These are phyloP conservation scores for Adansonia madagascariensis DNA, from an alignment of 441 rosid species.

Conservation along the genomic window DNA sequence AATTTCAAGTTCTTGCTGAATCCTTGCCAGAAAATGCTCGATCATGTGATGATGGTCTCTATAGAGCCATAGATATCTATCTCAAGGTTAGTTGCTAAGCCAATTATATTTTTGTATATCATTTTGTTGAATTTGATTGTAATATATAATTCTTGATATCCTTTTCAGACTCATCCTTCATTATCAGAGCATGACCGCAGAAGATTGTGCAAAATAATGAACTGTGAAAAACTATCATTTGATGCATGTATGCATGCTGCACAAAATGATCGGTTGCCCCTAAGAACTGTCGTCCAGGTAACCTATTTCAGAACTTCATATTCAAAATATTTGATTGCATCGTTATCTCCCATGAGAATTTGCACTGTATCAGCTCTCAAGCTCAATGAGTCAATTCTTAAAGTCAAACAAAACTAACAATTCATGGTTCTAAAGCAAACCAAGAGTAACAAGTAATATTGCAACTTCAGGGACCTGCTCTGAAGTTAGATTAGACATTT, in stretches of 20 bases:
- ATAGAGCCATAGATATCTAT: slow-evolving; percentile 85
- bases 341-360: not conserved
- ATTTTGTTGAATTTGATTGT: not conserved
- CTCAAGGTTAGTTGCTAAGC: slow-evolving; percentile 59
- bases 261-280: slow-evolving; percentile 80
- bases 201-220: slow-evolving; percentile 70
- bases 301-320: not conserved
- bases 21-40: slow-evolving; percentile 66
- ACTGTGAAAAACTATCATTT: slow-evolving; percentile 68
- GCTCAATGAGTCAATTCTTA: not conserved
- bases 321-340: not conserved
- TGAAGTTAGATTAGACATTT: not conserved
- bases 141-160: not conserved
- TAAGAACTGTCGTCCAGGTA: slow-evolving; percentile 81
- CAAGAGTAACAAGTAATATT: not conserved
- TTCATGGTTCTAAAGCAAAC: not conserved
- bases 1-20: slow-evolving; percentile 80
- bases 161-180: slow-evolving; percentile 70
- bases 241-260: slow-evolving; percentile 77
- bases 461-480: not conserved
- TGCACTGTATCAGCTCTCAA: not conserved
- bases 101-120: slow-evolving; percentile 16
- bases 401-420: not conserved
- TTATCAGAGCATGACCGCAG: slow-evolving; percentile 66
- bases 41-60: slow-evolving; percentile 80